phyloP scores from a whole-genome alignment of 106 monocot species.

The Alisma plantagoaquatica region DNA sequence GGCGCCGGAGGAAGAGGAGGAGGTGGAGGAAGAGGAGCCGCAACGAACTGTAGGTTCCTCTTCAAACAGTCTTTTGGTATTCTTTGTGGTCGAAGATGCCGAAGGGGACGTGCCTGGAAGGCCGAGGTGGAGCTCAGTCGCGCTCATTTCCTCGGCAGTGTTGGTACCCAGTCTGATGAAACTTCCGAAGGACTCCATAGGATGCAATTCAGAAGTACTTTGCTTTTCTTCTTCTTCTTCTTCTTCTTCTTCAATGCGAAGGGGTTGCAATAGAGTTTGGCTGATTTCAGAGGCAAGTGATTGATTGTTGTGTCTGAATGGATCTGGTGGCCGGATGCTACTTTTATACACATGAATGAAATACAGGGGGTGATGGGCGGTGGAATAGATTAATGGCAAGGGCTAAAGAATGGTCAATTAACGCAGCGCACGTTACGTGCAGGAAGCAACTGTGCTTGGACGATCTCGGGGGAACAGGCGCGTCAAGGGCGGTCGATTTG shows the following conservation, averaged over 20 bases:
- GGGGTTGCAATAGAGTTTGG: not conserved
- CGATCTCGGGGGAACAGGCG: not conserved
- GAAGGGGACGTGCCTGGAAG: constrained; percentile 33
- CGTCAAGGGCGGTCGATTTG: not conserved
- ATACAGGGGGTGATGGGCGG: not conserved
- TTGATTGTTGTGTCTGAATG: no score
- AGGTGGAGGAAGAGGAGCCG: not conserved
- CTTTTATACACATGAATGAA: not conserved
- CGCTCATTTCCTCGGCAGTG: constrained; percentile 2
- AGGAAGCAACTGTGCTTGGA: not conserved
- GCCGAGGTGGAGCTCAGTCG: constrained; percentile 62
- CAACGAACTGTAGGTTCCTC: not conserved
- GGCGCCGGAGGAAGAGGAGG: not conserved
- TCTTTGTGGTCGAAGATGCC: not conserved
- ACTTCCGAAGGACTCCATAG: not conserved
- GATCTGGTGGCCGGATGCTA: not conserved
- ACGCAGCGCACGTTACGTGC: not conserved
- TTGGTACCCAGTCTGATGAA: not conserved
- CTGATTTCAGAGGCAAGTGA: not conserved
- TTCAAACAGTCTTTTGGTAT: constrained; percentile 17
- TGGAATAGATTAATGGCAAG: not conserved
- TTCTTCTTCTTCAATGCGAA: no score
- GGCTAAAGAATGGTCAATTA: not conserved
- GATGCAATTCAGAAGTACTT: not conserved
- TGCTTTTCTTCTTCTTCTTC: not conserved